phyloP scores from a whole-genome alignment of 768 basidiomycete genomes.

The Ephemerocybe angulata region DNA sequence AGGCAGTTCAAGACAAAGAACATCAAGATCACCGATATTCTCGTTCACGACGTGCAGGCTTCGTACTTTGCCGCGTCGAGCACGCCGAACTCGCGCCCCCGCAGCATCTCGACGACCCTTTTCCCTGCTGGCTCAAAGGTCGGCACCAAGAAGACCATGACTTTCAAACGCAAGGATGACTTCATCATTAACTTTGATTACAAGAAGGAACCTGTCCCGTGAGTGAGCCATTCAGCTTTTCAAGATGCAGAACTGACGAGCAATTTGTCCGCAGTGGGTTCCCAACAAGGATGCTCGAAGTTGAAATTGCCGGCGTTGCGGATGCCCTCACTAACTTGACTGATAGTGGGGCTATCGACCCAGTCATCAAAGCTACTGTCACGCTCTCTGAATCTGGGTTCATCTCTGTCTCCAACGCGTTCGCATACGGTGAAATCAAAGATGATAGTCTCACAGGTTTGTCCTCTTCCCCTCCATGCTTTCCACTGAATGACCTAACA shows the following conservation, averaged over 20 bases:
- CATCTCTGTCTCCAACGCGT: slow-evolving; percentile 71
- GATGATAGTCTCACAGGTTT: slow-evolving; percentile 73
- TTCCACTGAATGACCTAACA: neutral
- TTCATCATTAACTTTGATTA: slow-evolving; percentile 79
- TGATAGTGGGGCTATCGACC: slow-evolving; percentile 73
- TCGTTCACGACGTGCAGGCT: slow-evolving; percentile 70
- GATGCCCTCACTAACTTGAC: slow-evolving; percentile 83
- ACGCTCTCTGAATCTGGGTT: slow-evolving; percentile 85
- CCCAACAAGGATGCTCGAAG: slow-evolving; percentile 71
- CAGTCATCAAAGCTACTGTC: slow-evolving; percentile 83
- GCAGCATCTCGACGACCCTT: slow-evolving; percentile 71
- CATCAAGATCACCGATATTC: slow-evolving; percentile 78
- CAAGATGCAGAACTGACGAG: too few relatives aligned
- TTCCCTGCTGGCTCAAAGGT: slow-evolving; percentile 77
- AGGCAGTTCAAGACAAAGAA: slow-evolving; percentile 94
- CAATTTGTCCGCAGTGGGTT: slow-evolving; percentile 61
- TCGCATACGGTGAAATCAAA: slow-evolving; percentile 78
- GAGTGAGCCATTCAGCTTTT: slow-evolving; percentile 24
- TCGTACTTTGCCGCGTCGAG: slow-evolving; percentile 68
- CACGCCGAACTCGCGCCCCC: slow-evolving; percentile 43
- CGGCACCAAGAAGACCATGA: slow-evolving; percentile 81
- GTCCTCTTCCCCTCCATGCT: slow-evolving; percentile 13
- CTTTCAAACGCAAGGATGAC: slow-evolving; percentile 82
- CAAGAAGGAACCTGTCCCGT: slow-evolving; percentile 61
- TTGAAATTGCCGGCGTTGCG: slow-evolving; percentile 65